Evolutionary conservation across 164 flowering plant species (phyloP).

Genomic region (Euptelea pleiosperma): DNA sequence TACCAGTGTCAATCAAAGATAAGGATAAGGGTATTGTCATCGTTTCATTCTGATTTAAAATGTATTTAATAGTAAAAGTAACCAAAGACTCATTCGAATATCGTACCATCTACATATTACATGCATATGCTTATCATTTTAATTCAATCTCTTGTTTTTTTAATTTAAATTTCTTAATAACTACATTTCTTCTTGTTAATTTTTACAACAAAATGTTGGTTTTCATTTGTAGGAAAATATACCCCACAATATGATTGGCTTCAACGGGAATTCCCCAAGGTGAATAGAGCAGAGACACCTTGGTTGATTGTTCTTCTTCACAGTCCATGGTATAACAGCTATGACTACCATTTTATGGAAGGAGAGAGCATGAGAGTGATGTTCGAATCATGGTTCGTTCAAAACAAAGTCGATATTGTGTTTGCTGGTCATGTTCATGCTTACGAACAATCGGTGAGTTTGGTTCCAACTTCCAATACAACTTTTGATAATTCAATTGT

Average conservation of each 20-base stretch:
- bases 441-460: slow-evolving; percentile 52
- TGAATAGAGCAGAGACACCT: slow-evolving; percentile 42
- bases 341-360: slow-evolving; percentile 55
- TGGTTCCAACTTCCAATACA: background rate
- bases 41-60: slow-evolving; percentile 32
- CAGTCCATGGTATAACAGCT: slow-evolving; percentile 46
- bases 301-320: slow-evolving; percentile 50
- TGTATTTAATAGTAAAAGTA: slow-evolving; percentile 29
- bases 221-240: slow-evolving; percentile 28
- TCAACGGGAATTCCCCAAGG: slow-evolving; percentile 33
- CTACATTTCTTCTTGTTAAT: no score
- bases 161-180: background rate
- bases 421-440: slow-evolving; percentile 64
- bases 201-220: no score
- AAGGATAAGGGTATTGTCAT: no score
- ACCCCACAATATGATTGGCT: slow-evolving; percentile 47
- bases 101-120: no score
- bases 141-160: background rate
- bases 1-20: no score
- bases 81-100: no score
- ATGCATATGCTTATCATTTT: no score
- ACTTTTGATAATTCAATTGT: background rate
- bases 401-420: slow-evolving; percentile 56
- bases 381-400: slow-evolving; percentile 55
- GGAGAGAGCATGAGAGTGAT: slow-evolving; percentile 60